Conservation (phyloP, 306 rosid species). For the Carpinus viminea region DNA sequence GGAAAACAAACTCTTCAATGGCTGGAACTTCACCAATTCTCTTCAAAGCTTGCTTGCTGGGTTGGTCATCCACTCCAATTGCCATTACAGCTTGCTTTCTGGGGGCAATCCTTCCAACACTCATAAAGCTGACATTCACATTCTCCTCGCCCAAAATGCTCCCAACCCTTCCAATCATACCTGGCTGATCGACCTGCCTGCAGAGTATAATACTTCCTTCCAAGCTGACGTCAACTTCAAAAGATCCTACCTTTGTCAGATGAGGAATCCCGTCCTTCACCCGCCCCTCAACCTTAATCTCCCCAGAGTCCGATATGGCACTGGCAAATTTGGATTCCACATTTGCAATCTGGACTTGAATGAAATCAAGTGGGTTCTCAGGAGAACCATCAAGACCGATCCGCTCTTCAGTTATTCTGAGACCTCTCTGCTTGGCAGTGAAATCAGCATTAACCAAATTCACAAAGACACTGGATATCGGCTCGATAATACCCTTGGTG, state of each 20-base stretch:
- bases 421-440: constrained; percentile 94
- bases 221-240: constrained; percentile 93
- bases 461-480: constrained; percentile 85
- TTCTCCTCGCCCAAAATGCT: constrained; percentile 86
- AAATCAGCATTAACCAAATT: constrained; percentile 97
- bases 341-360: constrained; percentile 91
- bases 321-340: constrained; percentile 94
- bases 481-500: constrained; percentile 94
- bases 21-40: constrained; percentile 88
- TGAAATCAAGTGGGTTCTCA: constrained; percentile 74
- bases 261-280: constrained; percentile 95
- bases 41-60: constrained; percentile 69
- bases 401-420: constrained; percentile 84
- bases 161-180: constrained; percentile 89
- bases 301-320: constrained; percentile 86
- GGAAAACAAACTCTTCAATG: constrained; percentile 87
- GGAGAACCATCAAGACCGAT: constrained; percentile 83
- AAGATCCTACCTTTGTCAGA: constrained; percentile 91
- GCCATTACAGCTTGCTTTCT: constrained; percentile 99
- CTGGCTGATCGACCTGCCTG: constrained; percentile 98
- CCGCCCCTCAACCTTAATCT: constrained; percentile 80
- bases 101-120: constrained; percentile 97
- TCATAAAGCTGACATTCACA: constrained; percentile 98
- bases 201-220: constrained; percentile 92
- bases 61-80: constrained; percentile 91